Evolutionary conservation across 169 alveolate species (phyloP).

Genomic region (Eimeria brunetti): DNA sequence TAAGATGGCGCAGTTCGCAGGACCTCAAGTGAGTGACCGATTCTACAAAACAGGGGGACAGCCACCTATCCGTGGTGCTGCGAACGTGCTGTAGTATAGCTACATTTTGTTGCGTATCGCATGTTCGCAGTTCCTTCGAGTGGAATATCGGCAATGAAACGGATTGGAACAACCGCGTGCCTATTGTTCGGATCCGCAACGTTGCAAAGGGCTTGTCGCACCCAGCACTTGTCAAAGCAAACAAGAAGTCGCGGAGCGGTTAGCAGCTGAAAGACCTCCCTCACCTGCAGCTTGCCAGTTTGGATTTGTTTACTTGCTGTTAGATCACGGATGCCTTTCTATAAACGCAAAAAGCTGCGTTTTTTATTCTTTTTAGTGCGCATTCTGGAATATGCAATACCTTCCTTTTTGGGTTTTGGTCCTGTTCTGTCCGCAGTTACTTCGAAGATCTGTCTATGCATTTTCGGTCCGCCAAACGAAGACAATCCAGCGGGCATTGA

Average conservation of each 20-base stretch:
- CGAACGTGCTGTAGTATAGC: not conserved
- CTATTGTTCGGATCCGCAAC: slow-evolving; percentile 92
- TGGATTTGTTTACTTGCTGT: not conserved
- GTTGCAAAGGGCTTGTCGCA: slow-evolving; percentile 93
- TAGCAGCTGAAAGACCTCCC: not conserved
- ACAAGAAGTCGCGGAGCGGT: slow-evolving; percentile 90
- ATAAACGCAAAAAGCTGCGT: not conserved
- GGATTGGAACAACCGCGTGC: slow-evolving; percentile 89
- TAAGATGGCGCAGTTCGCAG: slow-evolving; percentile 81
- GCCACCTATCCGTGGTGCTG: not conserved
- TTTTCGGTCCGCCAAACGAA: slow-evolving; percentile 94
- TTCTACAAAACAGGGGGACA: not conserved
- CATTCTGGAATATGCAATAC: not conserved
- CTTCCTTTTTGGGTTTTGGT: not conserved
- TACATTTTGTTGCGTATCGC: not conserved
- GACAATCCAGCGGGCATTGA: slow-evolving; percentile 94
- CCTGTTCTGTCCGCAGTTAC: slow-evolving; percentile 82
- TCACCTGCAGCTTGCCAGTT: not conserved
- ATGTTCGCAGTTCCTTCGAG: slow-evolving; percentile 87
- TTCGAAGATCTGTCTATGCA: slow-evolving; percentile 87
- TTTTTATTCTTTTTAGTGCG: not conserved
- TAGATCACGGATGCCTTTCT: not conserved
- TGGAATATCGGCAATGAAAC: slow-evolving; percentile 91
- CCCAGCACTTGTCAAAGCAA: slow-evolving; percentile 90
- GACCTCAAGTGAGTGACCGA: slow-evolving; percentile 77